Base-by-base conservation (phyloP, 148 eudicot species). In the Rhododendron molle region DNA sequence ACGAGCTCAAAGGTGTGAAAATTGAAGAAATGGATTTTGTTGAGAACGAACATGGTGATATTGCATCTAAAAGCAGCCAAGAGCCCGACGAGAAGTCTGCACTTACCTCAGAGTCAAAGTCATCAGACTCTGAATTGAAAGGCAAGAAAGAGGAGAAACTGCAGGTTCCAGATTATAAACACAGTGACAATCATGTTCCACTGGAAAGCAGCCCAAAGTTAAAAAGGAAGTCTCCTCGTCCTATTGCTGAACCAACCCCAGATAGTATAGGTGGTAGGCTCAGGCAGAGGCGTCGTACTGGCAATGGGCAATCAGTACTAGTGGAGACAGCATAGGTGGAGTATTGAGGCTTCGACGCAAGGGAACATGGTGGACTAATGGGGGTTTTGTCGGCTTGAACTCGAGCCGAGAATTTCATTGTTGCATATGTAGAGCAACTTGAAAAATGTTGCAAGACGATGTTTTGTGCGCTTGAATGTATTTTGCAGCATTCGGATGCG, bases 271-370 rank as follows among this genome's bases (percentile, higher is more conserved):
- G 85, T 28, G 85, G 86, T 83, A 90, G 93, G 50, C 62, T 87
- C 52, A 90, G 91, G 83, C 87, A 83, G 88, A 88, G 92, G 85
- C 88, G 89, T 50, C 65, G 77, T 15, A 36, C 26, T 20, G 71
- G 40, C 76, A 56, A 73, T 80, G 82, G 43, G 30, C 38, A 36
- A 23, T 79, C 85, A 13, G 82, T 44, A 18, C 80, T 77, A 44
- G 71, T 21, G 26, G 38, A 46, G 87, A 86, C 9, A 84, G 85
- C 60, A 76, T 84, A 69, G 89, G 87, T 30, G 44, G 87, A 84
- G 83, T 86, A 77, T 80, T 89, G 84, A 87, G 85, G 88, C 62
- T 44, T 16, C 44, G 88, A 80, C n/a, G 69, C 88, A 71, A 69
- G 23, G 74, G 52, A 76, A 44, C 65, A 5, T 76, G 76, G 84